phyloP scores from a whole-genome alignment of 371 early-diverging fungal genomes.

The Entomophthora muscae region DNA sequence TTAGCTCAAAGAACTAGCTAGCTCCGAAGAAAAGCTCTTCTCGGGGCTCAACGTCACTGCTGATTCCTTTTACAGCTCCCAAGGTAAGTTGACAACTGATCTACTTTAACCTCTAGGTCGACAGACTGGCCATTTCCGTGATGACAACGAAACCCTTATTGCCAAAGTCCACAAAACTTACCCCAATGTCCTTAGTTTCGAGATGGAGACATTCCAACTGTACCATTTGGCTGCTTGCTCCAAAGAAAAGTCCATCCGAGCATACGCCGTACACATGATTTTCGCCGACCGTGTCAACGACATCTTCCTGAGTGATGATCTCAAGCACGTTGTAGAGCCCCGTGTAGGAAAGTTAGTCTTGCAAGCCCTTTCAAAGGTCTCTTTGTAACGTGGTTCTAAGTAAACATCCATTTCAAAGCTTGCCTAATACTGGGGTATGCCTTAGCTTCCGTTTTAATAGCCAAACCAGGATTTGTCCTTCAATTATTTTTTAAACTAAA shows the following conservation, averaged over 20 bases:
- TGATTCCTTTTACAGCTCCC: constrained; percentile 82
- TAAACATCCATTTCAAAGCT: too few relatives aligned
- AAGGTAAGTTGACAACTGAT: constrained; percentile 21
- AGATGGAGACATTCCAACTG: constrained; percentile 85
- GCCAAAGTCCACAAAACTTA: constrained; percentile 18
- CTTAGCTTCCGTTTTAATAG: too few relatives aligned
- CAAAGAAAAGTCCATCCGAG: constrained; percentile 32
- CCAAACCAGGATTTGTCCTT: too few relatives aligned
- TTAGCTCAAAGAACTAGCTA: constrained; percentile 12
- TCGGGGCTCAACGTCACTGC: constrained; percentile 66
- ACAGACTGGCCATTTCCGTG: constrained; percentile 51
- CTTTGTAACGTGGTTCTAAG: too few relatives aligned
- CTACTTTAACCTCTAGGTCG: constrained; percentile 20
- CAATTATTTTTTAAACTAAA: too few relatives aligned
- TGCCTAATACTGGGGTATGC: too few relatives aligned
- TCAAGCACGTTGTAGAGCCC: constrained; percentile 34
- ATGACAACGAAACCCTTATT: constrained; percentile 52
- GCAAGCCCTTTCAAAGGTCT: constrained; percentile 30
- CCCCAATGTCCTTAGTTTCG: constrained; percentile 49
- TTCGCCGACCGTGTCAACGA: constrained; percentile 64
- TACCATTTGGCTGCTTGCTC: constrained; percentile 53
- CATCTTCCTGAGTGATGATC: constrained; percentile 48
- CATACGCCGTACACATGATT: constrained; percentile 70
- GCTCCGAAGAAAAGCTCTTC: constrained; percentile 31
- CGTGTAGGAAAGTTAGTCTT: constrained; percentile 49